Evolutionary conservation across 2,329 filamentous ascomycete genomes (phyloP), one percentile per base, ranked within the genome.

Genomic region (Fusarium sacchari): DNA sequence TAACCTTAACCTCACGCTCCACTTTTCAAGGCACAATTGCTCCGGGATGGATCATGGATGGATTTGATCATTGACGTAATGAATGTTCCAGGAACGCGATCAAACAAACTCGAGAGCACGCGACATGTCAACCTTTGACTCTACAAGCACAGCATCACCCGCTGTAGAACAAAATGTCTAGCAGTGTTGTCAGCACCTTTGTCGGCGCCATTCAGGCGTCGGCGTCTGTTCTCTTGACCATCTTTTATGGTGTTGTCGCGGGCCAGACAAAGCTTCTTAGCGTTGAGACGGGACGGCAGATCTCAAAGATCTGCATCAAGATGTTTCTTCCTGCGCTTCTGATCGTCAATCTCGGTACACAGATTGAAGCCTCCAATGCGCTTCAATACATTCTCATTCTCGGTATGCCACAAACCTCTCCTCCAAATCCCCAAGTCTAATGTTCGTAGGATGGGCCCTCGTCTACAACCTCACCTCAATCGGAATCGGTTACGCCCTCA

Each of bases 141-240:
- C 26, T 30, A 10, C 34, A 55, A 39, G 11, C 20, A 13, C 34
- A 28, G 7, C 34, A 20, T 37, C 24, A 15, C 40, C 22, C 22
- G 5, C 32, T 5, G 12, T 36, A n/a, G 26, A 24, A 9, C 22
- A 30, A 5, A 20, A 72, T 72, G 69, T 53, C 64, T 20, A 69
- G 69, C 32, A 69, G 64, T 47, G 24, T 72, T 18, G n/a, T 50
- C 30, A 69, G 69, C 46, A 57, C 64, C 30, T 72, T 72, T 39
- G 53, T 60, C 44, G 69, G 69, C 59, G 69, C 69, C 64, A 72
- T 72, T 30, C 69, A 72, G 64, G 69, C 69, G 49, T 72, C 69
- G 69, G 69, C 69, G 9, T 72, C 69, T 30, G 69, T 72, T 26
- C 50, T 72, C 13, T 60, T 72, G 30, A 72, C 69, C n/a, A 72